A percentile compares a stretch with the other conserved stretches of the same genome.
phyloP scores from a whole-genome alignment of 73 alveolate genomes.

The Breviolum minutum region DNA sequence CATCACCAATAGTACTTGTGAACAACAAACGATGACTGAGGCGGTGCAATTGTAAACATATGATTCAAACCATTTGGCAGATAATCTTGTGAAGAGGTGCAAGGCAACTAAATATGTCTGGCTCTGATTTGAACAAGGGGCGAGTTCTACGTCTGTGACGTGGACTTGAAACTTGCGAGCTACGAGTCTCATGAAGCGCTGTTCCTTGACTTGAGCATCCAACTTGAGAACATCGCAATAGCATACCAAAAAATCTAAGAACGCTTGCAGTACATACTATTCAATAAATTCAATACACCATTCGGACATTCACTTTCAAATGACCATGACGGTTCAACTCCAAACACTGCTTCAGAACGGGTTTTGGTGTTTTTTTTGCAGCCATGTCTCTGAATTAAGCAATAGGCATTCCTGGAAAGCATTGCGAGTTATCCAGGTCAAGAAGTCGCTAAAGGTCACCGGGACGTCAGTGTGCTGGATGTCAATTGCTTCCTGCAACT shows the following conservation, averaged over 20 bases:
- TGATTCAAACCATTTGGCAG: neutral
- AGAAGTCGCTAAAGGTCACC: constrained; percentile 61
- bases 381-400: constrained; percentile 3
- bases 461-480: constrained; percentile 52
- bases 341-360: too few species aligned
- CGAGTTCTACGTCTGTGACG: constrained; percentile 58
- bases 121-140: neutral
- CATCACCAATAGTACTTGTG: neutral
- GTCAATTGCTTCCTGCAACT: constrained; percentile 65
- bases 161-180: constrained; percentile 73
- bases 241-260: neutral
- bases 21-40: neutral
- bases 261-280: too few species aligned
- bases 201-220: constrained; percentile 6
- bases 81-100: neutral
- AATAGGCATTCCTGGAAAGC: constrained; percentile 84
- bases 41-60: neutral
- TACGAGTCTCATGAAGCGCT: constrained; percentile 75
- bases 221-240: too few species aligned
- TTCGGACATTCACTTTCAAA: neutral
- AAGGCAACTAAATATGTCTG: neutral
- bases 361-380: neutral
- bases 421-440: constrained; percentile 75
- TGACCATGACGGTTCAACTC: too few species aligned
- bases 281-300: too few species aligned